Evolutionary conservation across 768 basidiomycete species (phyloP).

Genomic region (Suillus subaureus): DNA sequence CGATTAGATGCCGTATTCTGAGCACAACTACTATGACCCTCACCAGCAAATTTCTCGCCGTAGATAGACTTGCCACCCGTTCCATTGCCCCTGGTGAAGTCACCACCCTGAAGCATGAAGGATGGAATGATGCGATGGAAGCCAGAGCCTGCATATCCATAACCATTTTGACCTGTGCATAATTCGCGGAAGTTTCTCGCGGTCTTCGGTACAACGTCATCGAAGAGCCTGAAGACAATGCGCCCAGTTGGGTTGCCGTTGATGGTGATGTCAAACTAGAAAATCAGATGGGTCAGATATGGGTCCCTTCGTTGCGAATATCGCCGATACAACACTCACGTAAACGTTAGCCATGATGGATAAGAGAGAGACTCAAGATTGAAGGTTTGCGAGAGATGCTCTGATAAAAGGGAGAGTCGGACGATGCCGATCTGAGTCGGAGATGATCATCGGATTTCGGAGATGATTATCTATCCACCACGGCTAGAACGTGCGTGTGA

Average conservation of each 20-base stretch:
- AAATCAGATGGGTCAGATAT: constrained; percentile 13
- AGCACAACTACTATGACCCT: constrained; percentile 19
- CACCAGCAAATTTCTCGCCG: constrained; percentile 66
- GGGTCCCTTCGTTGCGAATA: not conserved
- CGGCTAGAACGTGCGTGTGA: not conserved
- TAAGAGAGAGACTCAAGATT: constrained; percentile 10
- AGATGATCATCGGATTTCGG: constrained; percentile 18
- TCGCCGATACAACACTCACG: constrained; percentile 14
- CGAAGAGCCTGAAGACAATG: constrained; percentile 85
- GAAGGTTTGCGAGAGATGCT: not conserved
- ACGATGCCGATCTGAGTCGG: constrained; percentile 22
- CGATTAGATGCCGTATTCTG: constrained; percentile 13
- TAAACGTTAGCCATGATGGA: constrained; percentile 22
- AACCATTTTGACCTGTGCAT: constrained; percentile 73
- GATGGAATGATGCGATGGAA: constrained; percentile 87
- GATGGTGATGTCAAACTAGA: constrained; percentile 70
- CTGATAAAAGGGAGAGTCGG: constrained; percentile 19
- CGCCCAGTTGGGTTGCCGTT: constrained; percentile 44
- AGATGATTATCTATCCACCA: constrained; percentile 10
- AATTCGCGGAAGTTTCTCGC: constrained; percentile 88
- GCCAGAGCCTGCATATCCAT: constrained; percentile 62
- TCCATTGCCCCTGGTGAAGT: constrained; percentile 71
- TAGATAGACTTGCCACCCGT: constrained; percentile 85
- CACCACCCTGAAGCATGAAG: constrained; percentile 92
- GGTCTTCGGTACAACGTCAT: constrained; percentile 75